These are phyloP conservation scores for Exophiala bonariae DNA, from an alignment of 2,329 filamentous ascomycete genomes.

Conservation along the genomic window DNA sequence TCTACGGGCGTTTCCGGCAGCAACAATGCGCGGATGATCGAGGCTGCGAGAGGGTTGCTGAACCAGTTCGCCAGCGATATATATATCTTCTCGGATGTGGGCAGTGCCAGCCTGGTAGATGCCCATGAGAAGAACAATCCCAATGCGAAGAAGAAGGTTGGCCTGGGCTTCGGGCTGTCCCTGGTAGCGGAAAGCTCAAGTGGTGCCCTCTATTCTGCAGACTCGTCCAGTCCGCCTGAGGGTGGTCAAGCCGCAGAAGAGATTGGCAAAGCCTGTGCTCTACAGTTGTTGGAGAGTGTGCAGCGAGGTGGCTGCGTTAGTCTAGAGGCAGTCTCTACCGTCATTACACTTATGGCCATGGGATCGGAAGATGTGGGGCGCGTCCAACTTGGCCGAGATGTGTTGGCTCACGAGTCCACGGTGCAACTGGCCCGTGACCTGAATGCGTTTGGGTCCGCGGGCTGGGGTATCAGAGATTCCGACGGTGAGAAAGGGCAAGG, in stretches of 20 bases:
- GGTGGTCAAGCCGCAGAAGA: slow-evolving; percentile 88
- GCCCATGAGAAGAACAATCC: slow-evolving; percentile 69
- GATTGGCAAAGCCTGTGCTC: slow-evolving; percentile 82
- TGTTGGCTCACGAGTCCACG: slow-evolving; percentile 77
- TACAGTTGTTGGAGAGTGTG: slow-evolving; percentile 82
- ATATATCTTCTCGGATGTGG: slow-evolving; percentile 76
- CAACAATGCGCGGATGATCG: slow-evolving; percentile 95
- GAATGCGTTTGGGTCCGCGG: slow-evolving; percentile 82
- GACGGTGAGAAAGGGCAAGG: slow-evolving; percentile 59
- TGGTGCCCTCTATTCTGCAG: slow-evolving; percentile 83
- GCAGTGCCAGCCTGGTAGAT: slow-evolving; percentile 60
- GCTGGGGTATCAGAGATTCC: slow-evolving; percentile 83
- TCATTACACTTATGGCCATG: slow-evolving; percentile 95
- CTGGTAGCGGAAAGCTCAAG: slow-evolving; percentile 90
- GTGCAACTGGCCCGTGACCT: slow-evolving; percentile 81
- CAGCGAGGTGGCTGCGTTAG: slow-evolving; percentile 80
- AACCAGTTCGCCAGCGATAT: slow-evolving; percentile 86
- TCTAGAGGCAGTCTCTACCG: slow-evolving; percentile 67
- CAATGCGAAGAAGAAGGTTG: slow-evolving; percentile 60
- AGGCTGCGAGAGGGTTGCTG: slow-evolving; percentile 79
- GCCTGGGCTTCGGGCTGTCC: slow-evolving; percentile 87
- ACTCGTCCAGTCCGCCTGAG: slow-evolving; percentile 70
- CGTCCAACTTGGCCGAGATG: slow-evolving; percentile 75
- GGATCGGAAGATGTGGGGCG: slow-evolving; percentile 93
- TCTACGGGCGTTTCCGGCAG: slow-evolving; percentile 86